phyloP scores from a whole-genome alignment of 2,329 filamentous ascomycete species.

The Nannizzia gypsea region DNA sequence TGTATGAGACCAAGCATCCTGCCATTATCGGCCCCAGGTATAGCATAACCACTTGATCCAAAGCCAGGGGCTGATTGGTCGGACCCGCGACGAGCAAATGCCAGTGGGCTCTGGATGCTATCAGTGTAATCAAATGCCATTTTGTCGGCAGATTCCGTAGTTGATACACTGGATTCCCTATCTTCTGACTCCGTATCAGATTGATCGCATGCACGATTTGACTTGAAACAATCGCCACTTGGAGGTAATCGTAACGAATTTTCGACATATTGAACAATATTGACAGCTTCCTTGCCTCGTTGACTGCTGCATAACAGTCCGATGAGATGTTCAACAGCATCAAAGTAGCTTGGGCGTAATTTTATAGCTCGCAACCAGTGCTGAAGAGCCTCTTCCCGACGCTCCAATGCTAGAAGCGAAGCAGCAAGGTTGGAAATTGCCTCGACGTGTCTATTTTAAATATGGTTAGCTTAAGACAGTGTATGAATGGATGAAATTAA shows the following conservation, averaged over 20 bases:
- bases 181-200: conserved; percentile 47
- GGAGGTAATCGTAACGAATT: conserved; percentile 48
- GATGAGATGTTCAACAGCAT: conserved; percentile 89
- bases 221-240: conserved; percentile 37
- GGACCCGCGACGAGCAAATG: conserved; percentile 19
- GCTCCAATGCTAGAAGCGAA: conserved; percentile 70
- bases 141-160: conserved; percentile 43
- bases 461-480: conserved; percentile 14
- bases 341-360: conserved; percentile 74
- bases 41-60: conserved; percentile 70
- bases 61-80: conserved; percentile 42
- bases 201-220: conserved; percentile 47
- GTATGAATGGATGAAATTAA: neutral
- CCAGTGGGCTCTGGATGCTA: conserved; percentile 23
- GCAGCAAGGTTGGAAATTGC: conserved; percentile 88
- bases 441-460: conserved; percentile 62
- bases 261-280: conserved; percentile 78
- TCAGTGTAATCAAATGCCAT: conserved; percentile 47
- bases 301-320: conserved; percentile 73
- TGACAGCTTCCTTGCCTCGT: conserved; percentile 70
- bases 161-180: conserved; percentile 42
- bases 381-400: conserved; percentile 69
- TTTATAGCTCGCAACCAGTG: conserved; percentile 79
- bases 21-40: conserved; percentile 79
- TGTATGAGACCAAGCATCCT: conserved; percentile 88